phyloP scores from a whole-genome alignment of 1,284 basidiomycete species.

The Papiliotrema laurentii region DNA sequence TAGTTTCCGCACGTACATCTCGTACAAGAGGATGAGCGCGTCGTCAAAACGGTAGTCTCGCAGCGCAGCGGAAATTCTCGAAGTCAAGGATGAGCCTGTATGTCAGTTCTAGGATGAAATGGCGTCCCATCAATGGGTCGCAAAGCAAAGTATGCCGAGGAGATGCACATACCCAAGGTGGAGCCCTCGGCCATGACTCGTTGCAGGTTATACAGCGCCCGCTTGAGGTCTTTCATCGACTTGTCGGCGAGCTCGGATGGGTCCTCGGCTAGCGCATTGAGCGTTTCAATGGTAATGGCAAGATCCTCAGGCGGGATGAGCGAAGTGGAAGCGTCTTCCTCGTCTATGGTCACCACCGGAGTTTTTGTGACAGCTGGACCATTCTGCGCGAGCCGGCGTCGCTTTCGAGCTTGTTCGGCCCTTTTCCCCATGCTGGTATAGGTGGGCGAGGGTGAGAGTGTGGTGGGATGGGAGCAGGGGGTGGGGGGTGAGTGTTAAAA shows the following conservation, averaged over 20 bases:
- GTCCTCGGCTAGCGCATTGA: conserved; percentile 35
- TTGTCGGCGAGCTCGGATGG: conserved; percentile 36
- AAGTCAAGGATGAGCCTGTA: conserved; percentile 48
- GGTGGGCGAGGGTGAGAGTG: no score
- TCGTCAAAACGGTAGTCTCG: conserved; percentile 49
- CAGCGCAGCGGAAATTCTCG: conserved; percentile 53
- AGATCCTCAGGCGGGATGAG: conserved; percentile 39
- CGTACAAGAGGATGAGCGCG: conserved; percentile 55
- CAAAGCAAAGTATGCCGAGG: neutral
- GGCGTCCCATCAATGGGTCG: neutral
- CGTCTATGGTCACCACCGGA: no score
- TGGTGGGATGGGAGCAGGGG: no score
- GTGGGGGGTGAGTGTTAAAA: no score
- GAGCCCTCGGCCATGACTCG: conserved; percentile 40
- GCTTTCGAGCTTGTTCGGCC: no score
- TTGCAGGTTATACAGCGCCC: conserved; percentile 40
- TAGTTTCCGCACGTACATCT: conserved; percentile 53
- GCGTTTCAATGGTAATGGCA: conserved; percentile 36
- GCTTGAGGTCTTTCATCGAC: conserved; percentile 44
- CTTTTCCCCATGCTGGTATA: no score
- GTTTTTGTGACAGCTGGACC: no score
- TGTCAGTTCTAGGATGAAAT: neutral
- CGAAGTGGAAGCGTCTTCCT: no score
- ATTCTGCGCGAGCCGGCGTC: no score
- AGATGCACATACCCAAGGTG: conserved; percentile 25